Evolutionary conservation across 371 early-diverging fungal species (phyloP), one percentile per base, ranked within the genome.

Genomic region (Mucor irregularis): DNA sequence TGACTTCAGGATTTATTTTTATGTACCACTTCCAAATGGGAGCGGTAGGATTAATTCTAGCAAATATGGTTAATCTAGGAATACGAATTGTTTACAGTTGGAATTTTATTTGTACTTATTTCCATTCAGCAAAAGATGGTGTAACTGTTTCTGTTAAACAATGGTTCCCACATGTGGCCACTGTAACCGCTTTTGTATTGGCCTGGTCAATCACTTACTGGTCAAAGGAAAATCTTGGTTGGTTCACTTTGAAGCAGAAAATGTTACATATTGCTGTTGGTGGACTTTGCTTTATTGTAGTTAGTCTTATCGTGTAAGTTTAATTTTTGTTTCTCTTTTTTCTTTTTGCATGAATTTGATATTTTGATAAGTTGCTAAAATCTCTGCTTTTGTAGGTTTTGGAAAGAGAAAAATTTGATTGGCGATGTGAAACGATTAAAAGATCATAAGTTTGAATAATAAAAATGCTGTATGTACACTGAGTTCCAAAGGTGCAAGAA

Each of bases 61-160:
- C 94, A 10, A 97, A 97, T 64, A 87, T 88, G 65, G 76, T 91
- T 19, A 95, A 95, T 60, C 76, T 97, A 69, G 57, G 68, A 1
- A 73, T 93, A 51, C 85, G 98, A 5, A 91, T 95, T 21, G 45
- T 56, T 10, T 93, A 90, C 74, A 83, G 90, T 50, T 86, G 74
- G 80, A 35, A 64, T 39, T 95, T 86, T 59, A 81, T 92, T 22
- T 54, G 63, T 4, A 40, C 49, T 10, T 90, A 83, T 61, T 88
- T 85, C 52, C 40, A 52, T 21, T 14, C 42, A n/a, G n/a, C n/a
- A n/a, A n/a, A n/a, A n/a, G 26, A 31, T 16, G 53, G 35, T 30
- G 35, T 47, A 19, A 28, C 43, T 13, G 22, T 71, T 1, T 40
- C 44, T 22, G 33, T 75, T 16, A 34, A 53, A 13, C 35, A 76